Percentiles rank a stretch among this genome's conserved stretches.
Evolutionary conservation across 768 basidiomycete species (phyloP).

Genomic region (Lactarius evosmus): DNA sequence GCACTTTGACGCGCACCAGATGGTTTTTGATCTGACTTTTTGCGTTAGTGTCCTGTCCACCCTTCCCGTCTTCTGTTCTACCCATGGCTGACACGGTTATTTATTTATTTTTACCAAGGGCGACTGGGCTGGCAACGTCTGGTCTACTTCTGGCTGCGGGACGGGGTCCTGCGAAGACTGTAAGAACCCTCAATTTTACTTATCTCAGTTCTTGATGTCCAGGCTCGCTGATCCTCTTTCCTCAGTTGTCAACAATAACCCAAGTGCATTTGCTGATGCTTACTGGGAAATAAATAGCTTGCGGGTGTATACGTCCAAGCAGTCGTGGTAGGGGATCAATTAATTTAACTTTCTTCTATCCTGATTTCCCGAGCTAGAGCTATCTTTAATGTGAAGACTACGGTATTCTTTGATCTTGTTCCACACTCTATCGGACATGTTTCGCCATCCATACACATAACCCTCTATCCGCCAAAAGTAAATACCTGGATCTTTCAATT

Average conservation of each 20-base stretch:
- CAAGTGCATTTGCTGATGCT: conserved; percentile 54
- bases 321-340: neutral
- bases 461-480: no score
- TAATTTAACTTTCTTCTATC: no score
- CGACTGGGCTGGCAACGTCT: conserved; percentile 24
- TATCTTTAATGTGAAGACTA: no score
- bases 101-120: conserved; percentile 14
- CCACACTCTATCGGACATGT: no score
- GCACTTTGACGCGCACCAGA: conserved; percentile 51
- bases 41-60: conserved; percentile 43
- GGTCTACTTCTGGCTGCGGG: conserved; percentile 38
- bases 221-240: neutral
- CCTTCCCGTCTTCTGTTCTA: conserved; percentile 12
- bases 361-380: no score
- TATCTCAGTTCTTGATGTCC: neutral
- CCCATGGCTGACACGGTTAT: neutral
- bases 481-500: no score
- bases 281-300: conserved; percentile 70
- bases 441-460: no score
- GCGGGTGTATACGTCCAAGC: conserved; percentile 46
- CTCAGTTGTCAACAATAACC: conserved; percentile 58
- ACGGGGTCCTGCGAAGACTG: conserved; percentile 43
- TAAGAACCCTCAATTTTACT: conserved; percentile 35
- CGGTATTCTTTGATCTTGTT: no score
- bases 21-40: conserved; percentile 61